phyloP scores from a whole-genome alignment of 129 eudicot genomes.

The Chrysanthemum seticuspe region DNA sequence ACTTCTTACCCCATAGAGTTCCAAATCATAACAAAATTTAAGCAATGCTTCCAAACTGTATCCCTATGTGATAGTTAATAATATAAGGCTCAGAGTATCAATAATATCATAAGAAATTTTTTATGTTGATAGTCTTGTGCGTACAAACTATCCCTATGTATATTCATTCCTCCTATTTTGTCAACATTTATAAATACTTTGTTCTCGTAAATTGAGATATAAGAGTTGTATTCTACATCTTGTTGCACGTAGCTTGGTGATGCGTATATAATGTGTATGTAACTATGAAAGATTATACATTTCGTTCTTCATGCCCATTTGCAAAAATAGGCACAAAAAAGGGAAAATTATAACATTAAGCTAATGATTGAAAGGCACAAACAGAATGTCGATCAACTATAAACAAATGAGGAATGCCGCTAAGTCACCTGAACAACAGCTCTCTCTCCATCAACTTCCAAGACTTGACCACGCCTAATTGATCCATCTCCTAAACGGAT shows the following conservation, averaged over 20 bases:
- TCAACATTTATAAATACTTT: too few relatives aligned
- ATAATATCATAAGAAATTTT: too few relatives aligned
- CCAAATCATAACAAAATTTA: too few relatives aligned
- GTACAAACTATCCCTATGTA: too few relatives aligned
- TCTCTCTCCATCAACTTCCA: slow-evolving; percentile 97
- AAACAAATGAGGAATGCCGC: neutral
- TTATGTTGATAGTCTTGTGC: too few relatives aligned
- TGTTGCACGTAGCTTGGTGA: too few relatives aligned
- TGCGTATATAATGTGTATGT: neutral
- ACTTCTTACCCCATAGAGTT: neutral
- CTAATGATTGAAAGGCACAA: neutral
- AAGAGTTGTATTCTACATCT: neutral
- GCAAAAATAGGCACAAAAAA: neutral
- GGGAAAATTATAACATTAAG: neutral
- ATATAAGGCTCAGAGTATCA: too few relatives aligned
- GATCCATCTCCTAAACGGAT: slow-evolving; percentile 97
- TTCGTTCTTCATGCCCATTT: neutral
- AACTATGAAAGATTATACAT: neutral
- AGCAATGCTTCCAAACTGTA: too few relatives aligned
- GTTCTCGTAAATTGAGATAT: neutral
- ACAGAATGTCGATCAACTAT: neutral
- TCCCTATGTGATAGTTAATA: too few relatives aligned
- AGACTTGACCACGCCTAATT: slow-evolving; percentile 92
- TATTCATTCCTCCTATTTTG: too few relatives aligned
- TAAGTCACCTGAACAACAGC: slow-evolving; percentile 89